Base-by-base conservation (phyloP, 495 filamentous ascomycete genomes). In the Amphirosellinia nigrospora region DNA sequence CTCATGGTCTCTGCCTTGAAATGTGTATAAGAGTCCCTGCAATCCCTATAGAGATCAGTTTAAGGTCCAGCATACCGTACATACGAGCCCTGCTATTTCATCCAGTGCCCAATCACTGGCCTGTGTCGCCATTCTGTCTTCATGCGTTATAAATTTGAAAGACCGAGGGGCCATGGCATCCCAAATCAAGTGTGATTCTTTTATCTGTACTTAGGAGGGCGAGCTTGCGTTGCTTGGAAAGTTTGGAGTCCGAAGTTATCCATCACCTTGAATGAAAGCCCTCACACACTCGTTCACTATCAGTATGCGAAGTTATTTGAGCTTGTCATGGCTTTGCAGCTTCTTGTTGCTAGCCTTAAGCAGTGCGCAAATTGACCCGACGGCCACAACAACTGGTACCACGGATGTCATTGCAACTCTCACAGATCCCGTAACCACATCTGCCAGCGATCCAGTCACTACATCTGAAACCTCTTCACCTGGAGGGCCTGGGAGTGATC, bases 361-460 rank as follows among this genome's bases (percentile, higher is more conserved):
- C 11, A 39, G 59, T 11, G 79, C 78, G 23, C 79, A 80, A 65
- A 70, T 72, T 11, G 69, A 74, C 63, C 70, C 76, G 15, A 55
- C 50, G 7, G 28, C 19, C 4, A 16, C 50, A 10, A 55, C 50
- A 7, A 55, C 50, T 55, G 28, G 26, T 30, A 26, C 15, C 1
- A 30, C 23, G 26, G n/a, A n/a, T n/a, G 23, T 21, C 45, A n/a
- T 21, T n/a, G 23, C 45, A 48, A 55, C 28, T 16, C 13, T 30
- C 11, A 55, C 50, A 6, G 28, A 26, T 28, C 26, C 50, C 30
- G 2, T 19, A 16, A 55, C 16, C 11, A 55, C 50, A 4, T 55
- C 50, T 5, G 26, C 19, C 50, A 48, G 45, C 45, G 50, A 55
- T 26, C 28, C 50, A 28, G n/a, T n/a, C n/a, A 28, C 50, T 15